These are phyloP conservation scores for Brassica incana DNA, from an alignment of 345 rosid genomes.

Conservation along the genomic window DNA sequence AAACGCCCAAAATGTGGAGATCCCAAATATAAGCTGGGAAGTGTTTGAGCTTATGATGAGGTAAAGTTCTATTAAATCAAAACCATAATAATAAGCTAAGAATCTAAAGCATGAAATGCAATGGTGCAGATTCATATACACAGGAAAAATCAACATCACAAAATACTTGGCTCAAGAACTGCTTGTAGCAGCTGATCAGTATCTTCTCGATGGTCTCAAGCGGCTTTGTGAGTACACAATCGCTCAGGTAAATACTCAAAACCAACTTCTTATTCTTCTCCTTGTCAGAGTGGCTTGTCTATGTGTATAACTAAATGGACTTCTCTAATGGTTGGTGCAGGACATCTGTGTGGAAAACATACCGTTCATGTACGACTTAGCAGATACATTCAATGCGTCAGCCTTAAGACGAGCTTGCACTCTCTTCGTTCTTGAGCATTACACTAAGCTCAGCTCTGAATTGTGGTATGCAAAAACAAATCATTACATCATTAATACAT, in stretches of 20 bases:
- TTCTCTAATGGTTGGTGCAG: conserved; percentile 38
- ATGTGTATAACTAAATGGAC: background rate
- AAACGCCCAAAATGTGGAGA: conserved; percentile 67
- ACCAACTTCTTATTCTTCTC: background rate
- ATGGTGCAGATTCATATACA: conserved; percentile 63
- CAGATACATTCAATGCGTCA: conserved; percentile 61
- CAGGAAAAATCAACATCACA: conserved; percentile 55
- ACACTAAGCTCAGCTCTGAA: conserved; percentile 51
- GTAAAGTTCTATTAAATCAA: conserved; percentile 27
- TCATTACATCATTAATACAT: background rate
- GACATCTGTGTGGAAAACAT: conserved; percentile 61
- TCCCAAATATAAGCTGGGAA: conserved; percentile 76
- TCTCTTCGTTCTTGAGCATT: conserved; percentile 57
- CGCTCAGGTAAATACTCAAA: conserved; percentile 52
- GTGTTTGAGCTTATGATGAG: conserved; percentile 83
- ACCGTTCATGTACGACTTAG: conserved; percentile 59
- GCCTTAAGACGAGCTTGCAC: conserved; percentile 67
- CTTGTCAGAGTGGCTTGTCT: background rate
- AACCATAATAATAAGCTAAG: background rate
- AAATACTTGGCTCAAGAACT: conserved; percentile 56
- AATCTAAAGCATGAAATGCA: background rate
- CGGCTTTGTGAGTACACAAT: conserved; percentile 31
- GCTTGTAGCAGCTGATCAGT: background rate
- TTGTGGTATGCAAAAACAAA: conserved; percentile 49
- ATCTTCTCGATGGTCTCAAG: background rate